Base-by-base conservation (phyloP, 2,329 filamentous ascomycete genomes). In the Trichoderma atrobrunneum region DNA sequence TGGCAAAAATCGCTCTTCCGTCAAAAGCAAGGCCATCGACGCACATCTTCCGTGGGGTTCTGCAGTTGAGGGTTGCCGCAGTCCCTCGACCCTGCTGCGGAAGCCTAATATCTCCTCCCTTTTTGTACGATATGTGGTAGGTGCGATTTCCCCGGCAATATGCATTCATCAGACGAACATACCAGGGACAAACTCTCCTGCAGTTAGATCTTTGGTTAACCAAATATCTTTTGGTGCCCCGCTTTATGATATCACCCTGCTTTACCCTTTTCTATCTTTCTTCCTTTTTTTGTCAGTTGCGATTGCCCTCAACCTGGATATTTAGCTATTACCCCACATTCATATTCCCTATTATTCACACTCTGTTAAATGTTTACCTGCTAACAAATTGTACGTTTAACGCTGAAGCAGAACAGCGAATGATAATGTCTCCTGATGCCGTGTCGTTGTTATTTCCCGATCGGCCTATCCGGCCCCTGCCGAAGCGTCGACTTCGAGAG, bases 381-480 rank as follows among this genome's bases (percentile, higher is more conserved):
- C 62, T 67, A 60, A 60, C 54, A 66, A 30, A 14, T 21, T 65
- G 24, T 6, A 32, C 43, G 56, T 30, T 21, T 32, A 67, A 21
- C 26, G 21, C 24, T 51, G 11, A 24, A 43, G 12, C 24, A 70
- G 68, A 70, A 64, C 5, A 54, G 36, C 24, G 32, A 56, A 57
- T 57, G 26, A 72, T 54, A 72, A 91, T 91, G 88, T 89, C 89
- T 78, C 85, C 90, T 75, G 94, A 97, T 85, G 92, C 92, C 72
- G 87, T 90, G 75, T 96, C 94, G 73, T 90, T 92, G 73, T 86
- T 93, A 78, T 97, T 93, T 80, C 94, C 94, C 76, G 93, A 97
- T 80, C 91, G 96, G 82, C 92, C 95, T 73, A 99, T 99, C 80
- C 92, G 94, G 79, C 96, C 96, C 71, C 85, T 99, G 73, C 96